phyloP scores from a whole-genome alignment of 768 basidiomycete genomes.

The Suillus fuscotomentosus region DNA sequence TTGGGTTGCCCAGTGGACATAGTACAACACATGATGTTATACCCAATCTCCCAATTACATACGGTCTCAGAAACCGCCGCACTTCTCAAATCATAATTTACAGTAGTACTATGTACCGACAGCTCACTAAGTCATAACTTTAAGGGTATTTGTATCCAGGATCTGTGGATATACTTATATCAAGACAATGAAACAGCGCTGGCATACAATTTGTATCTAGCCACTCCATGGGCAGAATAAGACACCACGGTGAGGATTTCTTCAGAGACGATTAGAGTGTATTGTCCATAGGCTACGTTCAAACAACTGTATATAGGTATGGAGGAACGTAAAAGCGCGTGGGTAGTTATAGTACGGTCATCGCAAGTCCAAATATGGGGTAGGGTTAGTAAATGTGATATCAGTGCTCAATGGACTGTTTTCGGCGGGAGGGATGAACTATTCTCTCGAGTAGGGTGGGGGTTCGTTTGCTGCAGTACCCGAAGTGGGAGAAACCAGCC shows the following conservation, averaged over 20 bases:
- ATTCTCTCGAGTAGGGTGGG: slow-evolving; percentile 23
- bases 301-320: slow-evolving; percentile 7
- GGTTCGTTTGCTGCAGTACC: slow-evolving; percentile 10
- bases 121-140: neutral
- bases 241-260: neutral
- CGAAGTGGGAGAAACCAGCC: slow-evolving; percentile 10
- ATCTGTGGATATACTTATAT: neutral
- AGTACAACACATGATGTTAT: neutral
- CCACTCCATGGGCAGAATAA: neutral
- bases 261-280: slow-evolving; percentile 10
- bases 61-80: neutral
- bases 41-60: neutral
- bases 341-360: slow-evolving; percentile 1
- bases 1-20: neutral
- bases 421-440: neutral
- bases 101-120: neutral
- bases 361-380: slow-evolving; percentile 9
- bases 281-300: slow-evolving; percentile 18
- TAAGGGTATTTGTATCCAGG: neutral
- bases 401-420: neutral
- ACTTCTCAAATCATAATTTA: neutral
- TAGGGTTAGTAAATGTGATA: neutral
- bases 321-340: slow-evolving; percentile 10
- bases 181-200: neutral
- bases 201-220: neutral